Conservation (phyloP, 2,329 filamentous ascomycete genomes). For the Fusarium equiseti region DNA sequence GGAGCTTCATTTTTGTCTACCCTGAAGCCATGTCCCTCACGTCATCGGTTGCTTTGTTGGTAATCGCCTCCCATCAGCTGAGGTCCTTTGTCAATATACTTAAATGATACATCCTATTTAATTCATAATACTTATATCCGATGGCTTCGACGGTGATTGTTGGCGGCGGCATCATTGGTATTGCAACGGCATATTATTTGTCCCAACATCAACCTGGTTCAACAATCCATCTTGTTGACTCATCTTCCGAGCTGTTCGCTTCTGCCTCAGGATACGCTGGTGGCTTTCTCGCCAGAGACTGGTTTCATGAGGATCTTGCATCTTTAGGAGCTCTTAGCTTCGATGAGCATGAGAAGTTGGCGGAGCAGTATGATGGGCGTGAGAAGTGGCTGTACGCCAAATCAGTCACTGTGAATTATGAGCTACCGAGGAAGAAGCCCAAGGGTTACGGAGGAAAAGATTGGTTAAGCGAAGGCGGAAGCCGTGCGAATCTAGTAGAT, state of each 20-base stretch:
- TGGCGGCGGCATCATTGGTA: constrained; percentile 77
- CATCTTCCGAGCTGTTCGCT: constrained; percentile 69
- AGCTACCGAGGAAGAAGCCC: constrained; percentile 52
- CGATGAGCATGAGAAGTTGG: constrained; percentile 73
- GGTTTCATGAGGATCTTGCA: constrained; percentile 71
- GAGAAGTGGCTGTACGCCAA: constrained; percentile 63
- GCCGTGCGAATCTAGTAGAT: constrained; percentile 66
- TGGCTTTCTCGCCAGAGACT: constrained; percentile 80
- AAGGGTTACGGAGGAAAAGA: constrained; percentile 65
- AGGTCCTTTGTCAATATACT: not conserved
- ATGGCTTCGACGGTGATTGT: constrained; percentile 72
- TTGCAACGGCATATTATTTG: constrained; percentile 79
- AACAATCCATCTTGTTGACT: constrained; percentile 62
- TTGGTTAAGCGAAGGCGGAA: constrained; percentile 75
- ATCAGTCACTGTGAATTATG: constrained; percentile 70
- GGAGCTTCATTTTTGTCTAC: constrained; percentile 25
- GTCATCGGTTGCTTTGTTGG: constrained; percentile 36
- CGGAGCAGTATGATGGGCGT: constrained; percentile 68
- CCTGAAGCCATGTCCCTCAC: constrained; percentile 35
- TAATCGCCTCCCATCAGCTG: constrained; percentile 13
- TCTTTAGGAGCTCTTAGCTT: constrained; percentile 76
- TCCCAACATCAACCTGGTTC: constrained; percentile 60
- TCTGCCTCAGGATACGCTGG: constrained; percentile 81
- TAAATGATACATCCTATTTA: not conserved
- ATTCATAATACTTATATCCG: constrained; percentile 1